Evolutionary conservation across 768 basidiomycete species (phyloP), one percentile per base, ranked within the genome.

Genomic region (Cyathus striatus): DNA sequence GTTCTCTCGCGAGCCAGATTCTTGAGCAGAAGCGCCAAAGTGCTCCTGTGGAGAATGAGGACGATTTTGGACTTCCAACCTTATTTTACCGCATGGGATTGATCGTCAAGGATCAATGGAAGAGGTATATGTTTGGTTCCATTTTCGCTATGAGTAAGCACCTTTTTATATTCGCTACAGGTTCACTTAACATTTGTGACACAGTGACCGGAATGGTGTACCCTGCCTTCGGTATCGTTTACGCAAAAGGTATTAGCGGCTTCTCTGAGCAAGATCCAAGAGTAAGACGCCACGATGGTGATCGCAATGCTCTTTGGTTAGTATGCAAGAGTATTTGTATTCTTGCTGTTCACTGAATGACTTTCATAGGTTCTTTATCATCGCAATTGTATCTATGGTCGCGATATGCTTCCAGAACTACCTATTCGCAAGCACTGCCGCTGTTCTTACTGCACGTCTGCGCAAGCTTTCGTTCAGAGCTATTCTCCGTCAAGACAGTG

Each of bases 401-500:
- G 52, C 72, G 26, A 84, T 89, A 38, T 73, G 72, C 24, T 44
- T 73, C 45, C 91, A 96, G 60, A 86, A 84, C 53, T 86, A 75
- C 55, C 64, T 78, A 35, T 92, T 91, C 56, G 66, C 78, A 5
- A 60, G 68, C 2, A 69, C 89, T 5, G 88, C 90, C 25, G 81
- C 90, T 6, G 65, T 63, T 7, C 64, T 98, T 42, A 84, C 86
- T 1, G 65, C 75, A 26, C 83, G 79, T 47, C 60, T 98, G 35
- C 81, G 95, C 23, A 70, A 72, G 1, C 56, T 86, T 35, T 76
- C 72, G 47, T 95, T 97, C 78, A 72, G 65, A 38, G 78, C 93
- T 5, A 85, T 93, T 44, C 66, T 97, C 12, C 75, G 90, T 38
- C 92, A 95, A 70, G 95, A 96, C 56, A 82, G 86, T 80, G 53